These are phyloP conservation scores for Diutina mesorugosa DNA, from an alignment of 1,139 yeast genomes.

Conservation along the genomic window DNA sequence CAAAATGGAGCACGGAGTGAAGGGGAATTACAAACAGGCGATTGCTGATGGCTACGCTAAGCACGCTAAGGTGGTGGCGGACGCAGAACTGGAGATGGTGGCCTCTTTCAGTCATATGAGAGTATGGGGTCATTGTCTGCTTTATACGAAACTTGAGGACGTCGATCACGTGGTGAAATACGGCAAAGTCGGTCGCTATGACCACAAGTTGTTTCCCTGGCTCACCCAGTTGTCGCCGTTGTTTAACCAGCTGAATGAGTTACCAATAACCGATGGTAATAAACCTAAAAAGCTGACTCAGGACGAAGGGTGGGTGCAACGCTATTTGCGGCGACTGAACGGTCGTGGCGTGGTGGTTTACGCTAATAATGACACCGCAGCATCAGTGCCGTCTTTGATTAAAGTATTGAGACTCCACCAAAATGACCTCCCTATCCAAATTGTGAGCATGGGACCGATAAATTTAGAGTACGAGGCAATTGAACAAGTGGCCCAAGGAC, in stretches of 20 bases:
- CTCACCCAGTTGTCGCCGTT: background rate
- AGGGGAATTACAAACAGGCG: background rate
- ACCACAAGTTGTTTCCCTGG: background rate
- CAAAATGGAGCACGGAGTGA: background rate
- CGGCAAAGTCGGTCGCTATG: background rate
- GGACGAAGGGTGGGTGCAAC: background rate
- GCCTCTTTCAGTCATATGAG: background rate
- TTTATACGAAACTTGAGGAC: background rate
- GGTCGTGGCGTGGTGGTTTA: background rate
- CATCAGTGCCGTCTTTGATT: background rate
- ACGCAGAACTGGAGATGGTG: background rate
- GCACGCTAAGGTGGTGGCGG: background rate
- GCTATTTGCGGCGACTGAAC: background rate
- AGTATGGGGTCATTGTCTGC: conserved; percentile 1
- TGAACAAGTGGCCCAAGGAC: background rate
- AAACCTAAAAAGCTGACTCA: background rate
- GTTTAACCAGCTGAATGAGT: background rate
- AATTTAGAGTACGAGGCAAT: background rate
- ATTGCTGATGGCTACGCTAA: background rate
- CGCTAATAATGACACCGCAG: background rate
- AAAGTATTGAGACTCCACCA: background rate
- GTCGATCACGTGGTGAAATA: background rate
- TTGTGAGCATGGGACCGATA: background rate
- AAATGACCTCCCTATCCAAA: background rate
- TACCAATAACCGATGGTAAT: background rate